These are phyloP conservation scores for Ogataea polymorpha DNA, from an alignment of 805 yeast genomes.

Conservation along the genomic window DNA sequence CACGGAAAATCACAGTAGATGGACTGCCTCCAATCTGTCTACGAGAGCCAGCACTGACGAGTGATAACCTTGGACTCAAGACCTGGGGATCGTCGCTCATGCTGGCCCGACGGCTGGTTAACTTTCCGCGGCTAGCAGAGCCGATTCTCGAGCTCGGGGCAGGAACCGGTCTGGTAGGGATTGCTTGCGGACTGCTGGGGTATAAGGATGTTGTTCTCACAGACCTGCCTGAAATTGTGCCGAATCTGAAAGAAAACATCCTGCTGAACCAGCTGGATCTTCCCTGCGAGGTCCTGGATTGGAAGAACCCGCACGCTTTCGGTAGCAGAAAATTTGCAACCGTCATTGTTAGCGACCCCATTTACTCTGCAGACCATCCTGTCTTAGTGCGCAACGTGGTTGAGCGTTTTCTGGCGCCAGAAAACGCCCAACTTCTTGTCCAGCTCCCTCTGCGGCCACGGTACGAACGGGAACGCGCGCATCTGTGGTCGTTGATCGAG, in stretches of 20 bases:
- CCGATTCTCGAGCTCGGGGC: constrained; percentile 79
- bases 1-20: constrained; percentile 47
- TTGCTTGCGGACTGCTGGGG: constrained; percentile 58
- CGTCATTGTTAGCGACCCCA: constrained; percentile 80
- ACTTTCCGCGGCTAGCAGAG: constrained; percentile 19
- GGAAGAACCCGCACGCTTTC: constrained; percentile 59
- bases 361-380: constrained; percentile 83
- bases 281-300: constrained; percentile 57
- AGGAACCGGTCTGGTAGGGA: constrained; percentile 92
- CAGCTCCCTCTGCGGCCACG: constrained; percentile 73
- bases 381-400: constrained; percentile 64
- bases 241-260: constrained; percentile 62
- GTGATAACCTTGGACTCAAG: constrained; percentile 84
- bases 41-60: constrained; percentile 81
- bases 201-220: constrained; percentile 50
- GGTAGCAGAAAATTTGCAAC: constrained; percentile 45
- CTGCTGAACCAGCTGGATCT: constrained; percentile 42
- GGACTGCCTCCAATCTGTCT: constrained; percentile 42
- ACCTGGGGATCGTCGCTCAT: constrained; percentile 94
- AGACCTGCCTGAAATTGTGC: constrained; percentile 74
- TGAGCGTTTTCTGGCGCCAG: constrained; percentile 38
- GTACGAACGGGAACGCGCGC: constrained; percentile 62
- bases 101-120: constrained; percentile 52
- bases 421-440: constrained; percentile 49
- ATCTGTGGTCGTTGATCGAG: constrained; percentile 54